A percentile compares a stretch with the other conserved stretches of the same genome.
Conservation (phyloP, 495 filamentous ascomycete genomes). For the Bryoglossum gracile region DNA sequence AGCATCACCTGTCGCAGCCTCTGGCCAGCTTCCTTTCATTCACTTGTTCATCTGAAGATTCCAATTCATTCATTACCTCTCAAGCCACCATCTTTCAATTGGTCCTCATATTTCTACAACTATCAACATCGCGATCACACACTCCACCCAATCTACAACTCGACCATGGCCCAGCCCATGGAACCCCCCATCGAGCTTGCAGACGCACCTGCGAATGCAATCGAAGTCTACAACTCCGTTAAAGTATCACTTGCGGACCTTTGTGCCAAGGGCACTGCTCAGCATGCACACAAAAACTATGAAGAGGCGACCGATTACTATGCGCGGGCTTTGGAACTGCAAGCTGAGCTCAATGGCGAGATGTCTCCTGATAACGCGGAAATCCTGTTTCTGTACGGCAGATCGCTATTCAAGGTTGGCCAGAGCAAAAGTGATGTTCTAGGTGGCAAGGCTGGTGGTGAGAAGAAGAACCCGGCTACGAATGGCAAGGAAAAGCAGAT, state of each 20-base stretch:
- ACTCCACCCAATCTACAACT: not conserved
- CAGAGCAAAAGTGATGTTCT: conserved; percentile 92
- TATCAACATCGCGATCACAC: conserved; percentile 14
- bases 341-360: conserved; percentile 88
- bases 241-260: conserved; percentile 52
- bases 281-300: conserved; percentile 80
- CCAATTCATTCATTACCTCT: not conserved
- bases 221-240: conserved; percentile 26
- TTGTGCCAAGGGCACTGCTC: conserved; percentile 45
- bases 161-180: conserved; percentile 19
- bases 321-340: conserved; percentile 79
- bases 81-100: not conserved
- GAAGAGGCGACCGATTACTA: conserved; percentile 77
- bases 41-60: not conserved
- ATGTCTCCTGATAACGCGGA: conserved; percentile 84
- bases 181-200: conserved; percentile 17
- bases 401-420: conserved; percentile 85
- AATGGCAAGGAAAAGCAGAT: conserved; percentile 36
- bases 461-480: too few species aligned
- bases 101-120: not conserved
- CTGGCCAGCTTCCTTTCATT: not conserved
- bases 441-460: conserved; percentile 62
- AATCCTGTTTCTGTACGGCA: conserved; percentile 87
- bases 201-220: conserved; percentile 8
- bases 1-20: not conserved